These are phyloP conservation scores for Exobasidium cylindrosporum DNA, from an alignment of 1,284 basidiomycete species.

Conservation along the genomic window DNA sequence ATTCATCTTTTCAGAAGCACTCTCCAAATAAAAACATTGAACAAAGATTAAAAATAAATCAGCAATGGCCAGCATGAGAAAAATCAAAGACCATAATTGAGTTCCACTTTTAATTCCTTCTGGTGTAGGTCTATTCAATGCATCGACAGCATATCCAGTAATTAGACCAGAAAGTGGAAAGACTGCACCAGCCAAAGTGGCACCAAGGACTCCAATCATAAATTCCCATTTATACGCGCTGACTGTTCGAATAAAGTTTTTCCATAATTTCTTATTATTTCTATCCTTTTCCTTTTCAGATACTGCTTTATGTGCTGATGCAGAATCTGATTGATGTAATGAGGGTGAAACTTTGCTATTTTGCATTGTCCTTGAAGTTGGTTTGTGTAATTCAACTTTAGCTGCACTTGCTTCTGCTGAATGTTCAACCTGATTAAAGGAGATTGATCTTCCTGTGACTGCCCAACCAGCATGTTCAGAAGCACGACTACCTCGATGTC, in stretches of 20 bases:
- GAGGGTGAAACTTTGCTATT: neutral
- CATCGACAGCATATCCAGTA: conserved; percentile 40
- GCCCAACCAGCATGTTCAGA: neutral
- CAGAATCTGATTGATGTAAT: neutral
- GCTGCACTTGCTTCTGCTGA: neutral
- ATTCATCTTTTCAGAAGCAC: conserved; percentile 41
- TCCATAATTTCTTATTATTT: neutral
- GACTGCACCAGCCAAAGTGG: conserved; percentile 45
- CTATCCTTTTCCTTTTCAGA: neutral
- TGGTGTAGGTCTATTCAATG: conserved; percentile 27
- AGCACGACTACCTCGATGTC: neutral
- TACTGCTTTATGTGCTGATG: neutral
- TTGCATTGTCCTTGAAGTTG: neutral
- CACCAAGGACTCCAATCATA: conserved; percentile 32
- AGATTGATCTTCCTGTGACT: neutral
- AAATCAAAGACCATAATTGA: conserved; percentile 40
- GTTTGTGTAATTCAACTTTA: neutral
- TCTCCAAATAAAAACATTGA: conserved; percentile 44
- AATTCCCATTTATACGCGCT: conserved; percentile 23
- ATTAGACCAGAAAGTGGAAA: conserved; percentile 56
- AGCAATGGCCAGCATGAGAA: conserved; percentile 38
- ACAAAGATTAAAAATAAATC: conserved; percentile 33
- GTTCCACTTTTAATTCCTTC: conserved; percentile 21
- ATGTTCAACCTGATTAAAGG: conserved; percentile 4
- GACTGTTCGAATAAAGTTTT: neutral